A percentile compares a stretch with the other conserved stretches of the same genome.
Evolutionary conservation across 2,329 filamentous ascomycete genomes (phyloP).

Genomic region (Hypomyces rosellus): DNA sequence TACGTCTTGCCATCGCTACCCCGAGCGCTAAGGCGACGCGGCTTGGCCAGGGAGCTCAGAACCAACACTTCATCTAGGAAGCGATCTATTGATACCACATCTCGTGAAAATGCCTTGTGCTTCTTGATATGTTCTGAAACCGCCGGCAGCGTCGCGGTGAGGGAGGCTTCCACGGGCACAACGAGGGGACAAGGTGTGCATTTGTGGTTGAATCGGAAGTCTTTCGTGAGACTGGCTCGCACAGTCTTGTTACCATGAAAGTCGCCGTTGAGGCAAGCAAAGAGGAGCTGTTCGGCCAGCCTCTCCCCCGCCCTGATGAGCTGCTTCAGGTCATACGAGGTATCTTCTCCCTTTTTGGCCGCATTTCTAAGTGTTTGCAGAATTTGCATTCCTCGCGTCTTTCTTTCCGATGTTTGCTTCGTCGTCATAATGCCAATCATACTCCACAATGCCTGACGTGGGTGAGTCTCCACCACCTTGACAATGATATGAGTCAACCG

Average conservation of each 20-base stretch:
- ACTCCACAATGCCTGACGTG: slow-evolving; percentile 87
- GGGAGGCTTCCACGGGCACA: slow-evolving; percentile 77
- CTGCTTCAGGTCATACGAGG: slow-evolving; percentile 55
- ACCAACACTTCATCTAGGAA: slow-evolving; percentile 88
- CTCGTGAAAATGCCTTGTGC: slow-evolving; percentile 81
- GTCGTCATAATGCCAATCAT: slow-evolving; percentile 82
- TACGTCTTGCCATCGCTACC: slow-evolving; percentile 87
- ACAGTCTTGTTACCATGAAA: slow-evolving; percentile 64
- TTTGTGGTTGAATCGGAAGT: slow-evolving; percentile 80
- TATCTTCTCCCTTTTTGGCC: slow-evolving; percentile 46
- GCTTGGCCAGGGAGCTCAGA: slow-evolving; percentile 84
- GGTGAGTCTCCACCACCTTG: slow-evolving; percentile 80
- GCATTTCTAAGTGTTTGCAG: slow-evolving; percentile 42
- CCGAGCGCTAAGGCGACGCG: slow-evolving; percentile 78
- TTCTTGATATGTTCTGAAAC: slow-evolving; percentile 64
- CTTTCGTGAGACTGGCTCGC: slow-evolving; percentile 65
- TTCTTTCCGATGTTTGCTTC: slow-evolving; percentile 61
- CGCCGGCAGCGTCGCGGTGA: slow-evolving; percentile 75
- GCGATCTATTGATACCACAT: slow-evolving; percentile 72
- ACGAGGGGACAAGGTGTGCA: slow-evolving; percentile 78
- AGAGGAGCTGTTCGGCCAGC: slow-evolving; percentile 73
- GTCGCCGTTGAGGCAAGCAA: slow-evolving; percentile 69
- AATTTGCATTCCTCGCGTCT: slow-evolving; percentile 45
- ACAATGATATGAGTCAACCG: slow-evolving; percentile 72
- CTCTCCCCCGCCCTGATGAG: slow-evolving; percentile 75